Percentiles rank a stretch among this genome's conserved stretches.
These are phyloP conservation scores for Fusarium phyllophilum DNA, from an alignment of 2,329 filamentous ascomycete genomes.

Conservation along the genomic window DNA sequence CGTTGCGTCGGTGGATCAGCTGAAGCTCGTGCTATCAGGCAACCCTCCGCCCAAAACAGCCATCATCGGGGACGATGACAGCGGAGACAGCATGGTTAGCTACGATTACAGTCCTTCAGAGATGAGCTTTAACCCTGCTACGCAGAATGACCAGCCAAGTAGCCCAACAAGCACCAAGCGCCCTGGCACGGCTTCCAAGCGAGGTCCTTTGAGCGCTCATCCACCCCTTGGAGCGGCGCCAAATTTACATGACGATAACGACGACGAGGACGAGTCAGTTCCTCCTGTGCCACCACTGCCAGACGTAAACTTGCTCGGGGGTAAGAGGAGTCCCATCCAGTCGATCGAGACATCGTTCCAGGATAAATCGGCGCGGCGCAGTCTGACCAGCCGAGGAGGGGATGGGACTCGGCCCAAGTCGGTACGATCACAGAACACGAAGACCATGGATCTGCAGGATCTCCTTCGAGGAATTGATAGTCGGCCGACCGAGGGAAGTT, in stretches of 20 bases:
- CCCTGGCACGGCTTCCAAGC: conserved; percentile 50
- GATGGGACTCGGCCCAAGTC: conserved; percentile 52
- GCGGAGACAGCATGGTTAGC: conserved; percentile 76
- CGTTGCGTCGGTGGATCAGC: conserved; percentile 70
- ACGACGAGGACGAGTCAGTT: conserved; percentile 52
- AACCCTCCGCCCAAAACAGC: conserved; percentile 55
- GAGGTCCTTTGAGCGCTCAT: conserved; percentile 58
- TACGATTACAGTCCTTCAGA: conserved; percentile 76
- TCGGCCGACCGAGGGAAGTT: conserved; percentile 55
- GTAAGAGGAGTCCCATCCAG: conserved; percentile 44
- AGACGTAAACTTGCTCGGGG: conserved; percentile 47
- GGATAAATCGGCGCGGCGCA: conserved; percentile 52
- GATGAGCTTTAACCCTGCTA: conserved; percentile 65
- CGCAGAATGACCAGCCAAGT: conserved; percentile 45
- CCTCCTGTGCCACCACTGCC: conserved; percentile 68
- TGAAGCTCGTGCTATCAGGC: conserved; percentile 70
- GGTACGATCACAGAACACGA: conserved; percentile 47
- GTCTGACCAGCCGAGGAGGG: conserved; percentile 55
- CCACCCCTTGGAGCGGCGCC: conserved; percentile 48
- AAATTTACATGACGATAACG: conserved; percentile 45
- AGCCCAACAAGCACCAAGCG: conserved; percentile 47
- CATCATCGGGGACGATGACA: conserved; percentile 58
- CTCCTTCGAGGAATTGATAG: conserved; percentile 63
- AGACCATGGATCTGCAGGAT: conserved; percentile 59
- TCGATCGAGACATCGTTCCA: conserved; percentile 47